phyloP scores from a whole-genome alignment of 305 asterid genomes.

The Lippia alba region DNA sequence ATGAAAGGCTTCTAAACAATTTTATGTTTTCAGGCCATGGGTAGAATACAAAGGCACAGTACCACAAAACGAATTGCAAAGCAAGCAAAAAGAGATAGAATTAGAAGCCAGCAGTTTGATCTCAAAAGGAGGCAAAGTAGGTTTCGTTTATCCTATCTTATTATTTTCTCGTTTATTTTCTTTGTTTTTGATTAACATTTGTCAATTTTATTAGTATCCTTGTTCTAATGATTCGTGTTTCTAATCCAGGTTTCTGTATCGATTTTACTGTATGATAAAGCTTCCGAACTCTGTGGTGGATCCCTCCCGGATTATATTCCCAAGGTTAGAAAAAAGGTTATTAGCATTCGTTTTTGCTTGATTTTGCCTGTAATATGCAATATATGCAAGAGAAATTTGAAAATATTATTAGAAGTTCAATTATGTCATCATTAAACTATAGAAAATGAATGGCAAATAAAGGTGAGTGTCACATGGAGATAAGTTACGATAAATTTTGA shows the following conservation, averaged over 20 bases:
- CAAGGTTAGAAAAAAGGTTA: slow-evolving; percentile 46
- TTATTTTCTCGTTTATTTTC: not conserved
- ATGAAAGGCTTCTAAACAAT: not conserved
- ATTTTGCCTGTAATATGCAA: not conserved
- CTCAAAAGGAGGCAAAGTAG: slow-evolving; percentile 72
- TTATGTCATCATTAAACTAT: too few relatives aligned
- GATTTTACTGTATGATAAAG: slow-evolving; percentile 61
- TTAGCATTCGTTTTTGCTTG: slow-evolving; percentile 1
- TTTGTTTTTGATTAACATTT: not conserved
- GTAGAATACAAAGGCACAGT: slow-evolving; percentile 78
- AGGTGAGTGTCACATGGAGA: too few relatives aligned
- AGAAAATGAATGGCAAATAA: too few relatives aligned
- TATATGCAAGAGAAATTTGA: not conserved
- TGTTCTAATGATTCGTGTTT: not conserved
- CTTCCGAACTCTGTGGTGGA: slow-evolving; percentile 72
- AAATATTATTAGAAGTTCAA: too few relatives aligned
- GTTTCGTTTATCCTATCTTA: slow-evolving; percentile 22
- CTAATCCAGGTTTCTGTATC: slow-evolving; percentile 60
- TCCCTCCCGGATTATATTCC: slow-evolving; percentile 81
- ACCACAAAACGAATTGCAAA: slow-evolving; percentile 59
- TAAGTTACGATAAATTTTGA: too few relatives aligned
- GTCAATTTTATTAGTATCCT: not conserved
- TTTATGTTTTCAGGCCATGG: slow-evolving; percentile 56
- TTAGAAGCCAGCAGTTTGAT: slow-evolving; percentile 64
- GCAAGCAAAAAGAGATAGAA: slow-evolving; percentile 64